Evolutionary conservation across 345 rosid genomes (phyloP), one percentile per base, ranked within the genome.

Genomic region (Salix caprea): DNA sequence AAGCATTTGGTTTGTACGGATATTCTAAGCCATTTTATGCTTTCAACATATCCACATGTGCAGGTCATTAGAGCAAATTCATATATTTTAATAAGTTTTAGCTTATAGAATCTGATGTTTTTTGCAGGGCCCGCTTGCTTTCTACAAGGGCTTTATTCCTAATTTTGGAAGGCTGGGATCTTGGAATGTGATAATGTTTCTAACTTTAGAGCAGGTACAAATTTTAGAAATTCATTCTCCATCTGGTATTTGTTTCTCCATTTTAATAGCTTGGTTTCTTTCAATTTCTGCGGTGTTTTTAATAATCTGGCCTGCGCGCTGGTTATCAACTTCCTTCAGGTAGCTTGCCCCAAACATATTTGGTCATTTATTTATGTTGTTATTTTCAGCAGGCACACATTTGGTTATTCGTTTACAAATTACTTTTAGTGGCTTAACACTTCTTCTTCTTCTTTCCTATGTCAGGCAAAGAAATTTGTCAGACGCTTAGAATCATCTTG

Each of bases 171-270:
- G 96, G 78, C 90, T 96, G 46, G 99, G 98, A 72, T 91, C 96
- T 65, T 96, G 99, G 99, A 96, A 96, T 1, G 98, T 79, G 21
- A 74, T 93, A 58, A 93, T 96, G 99, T 96, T 96, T 86, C 90
- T 96, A 77, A 93, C 92, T 44, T 88, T 93, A 54, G 99, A 93
- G 84, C 97, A 93, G 84, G 99, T 96, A 88, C 67, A 67, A 28
- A 23, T 67, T 77, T 16, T 34, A 56, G 61, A 24, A 5, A 16
- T 3, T 54, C 8, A 50, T 69, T 65, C 16, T 23, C 56, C 26
- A 23, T 23, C 4, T 80, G 42, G 52, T 30, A 40, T 16, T 71
- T 12, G 37, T 77, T 34, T 68, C 71, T 30, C 69, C 46, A 4
- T 30, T 72, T 24, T 23, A 61, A 60, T 46, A 28, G 26, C 46